Evolutionary conservation across 176 grass and related monocot genomes (phyloP).

Genomic region (Urochloa ruziziensis): DNA sequence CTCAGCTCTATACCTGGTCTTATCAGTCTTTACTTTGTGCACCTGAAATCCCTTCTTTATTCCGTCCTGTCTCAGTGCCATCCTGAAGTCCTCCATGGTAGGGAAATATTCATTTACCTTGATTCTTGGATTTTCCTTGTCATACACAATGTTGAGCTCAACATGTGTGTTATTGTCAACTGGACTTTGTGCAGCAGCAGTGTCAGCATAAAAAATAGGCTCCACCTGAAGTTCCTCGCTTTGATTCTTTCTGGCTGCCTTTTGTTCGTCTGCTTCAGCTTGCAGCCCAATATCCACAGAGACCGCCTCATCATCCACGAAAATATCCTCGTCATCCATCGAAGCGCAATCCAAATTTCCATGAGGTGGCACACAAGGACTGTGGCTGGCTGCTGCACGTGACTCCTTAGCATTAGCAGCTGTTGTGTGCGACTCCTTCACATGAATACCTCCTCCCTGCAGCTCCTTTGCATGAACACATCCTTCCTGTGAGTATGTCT

Average conservation of each 20-base stretch:
- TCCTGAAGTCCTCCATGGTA: conserved; percentile 12
- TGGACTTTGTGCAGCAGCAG: neutral
- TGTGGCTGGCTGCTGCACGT: neutral
- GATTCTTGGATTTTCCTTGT: neutral
- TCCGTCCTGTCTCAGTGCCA: conserved; percentile 21
- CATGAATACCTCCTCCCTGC: neutral
- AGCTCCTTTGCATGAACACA: neutral
- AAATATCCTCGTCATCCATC: neutral
- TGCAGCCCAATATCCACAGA: neutral
- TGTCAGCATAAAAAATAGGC: conserved; percentile 14
- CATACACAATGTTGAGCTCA: neutral
- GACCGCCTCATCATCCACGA: neutral
- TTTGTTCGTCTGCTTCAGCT: neutral
- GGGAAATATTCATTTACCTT: conserved; percentile 5
- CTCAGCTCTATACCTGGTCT: conserved; percentile 30
- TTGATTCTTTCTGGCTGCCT: neutral
- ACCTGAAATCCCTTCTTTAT: neutral
- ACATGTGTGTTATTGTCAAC: neutral
- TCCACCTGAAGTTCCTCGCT: neutral
- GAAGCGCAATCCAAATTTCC: neutral
- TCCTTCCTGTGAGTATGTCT: neutral
- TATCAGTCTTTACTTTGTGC: conserved; percentile 21
- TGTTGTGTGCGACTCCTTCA: neutral
- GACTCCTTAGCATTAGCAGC: neutral
- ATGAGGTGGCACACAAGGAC: neutral